Evolutionary conservation across 192 early-diverging fungal genomes (phyloP), one percentile per base, ranked within the genome.

Genomic region (Allomyces arbusculus): DNA sequence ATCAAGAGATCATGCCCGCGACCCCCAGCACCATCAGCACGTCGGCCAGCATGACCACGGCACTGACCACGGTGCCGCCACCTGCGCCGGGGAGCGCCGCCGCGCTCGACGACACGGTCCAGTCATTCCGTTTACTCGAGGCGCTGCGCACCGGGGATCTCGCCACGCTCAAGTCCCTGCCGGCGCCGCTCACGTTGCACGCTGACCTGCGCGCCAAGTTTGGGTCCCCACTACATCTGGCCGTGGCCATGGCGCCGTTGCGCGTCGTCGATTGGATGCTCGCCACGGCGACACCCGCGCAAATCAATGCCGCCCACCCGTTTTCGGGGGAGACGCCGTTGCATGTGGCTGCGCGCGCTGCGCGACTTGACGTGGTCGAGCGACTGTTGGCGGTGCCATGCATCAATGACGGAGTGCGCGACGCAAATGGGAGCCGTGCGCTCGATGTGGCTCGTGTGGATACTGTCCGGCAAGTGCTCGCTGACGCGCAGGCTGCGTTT

Each of bases 401-500:
- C n/a, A 24, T 74, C 24, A 61, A 74, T 44, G 76, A 77, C 67
- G 66, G 71, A 4, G 14, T 72, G 1, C 68, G 73, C 9, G 66
- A 74, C 44, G 44, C 28, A 4, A 11, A 28, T 4, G 73, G 73
- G 4, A 44, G 61, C 19, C 71, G 68, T 10, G 69, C 73, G 10
- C 69, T 70, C 10, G 70, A 74, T 10, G 63, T 77, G 14, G 73
- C 76, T 20, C 65, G 62, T 24, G 61, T 63, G 24, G 76, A 77
- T 10, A 43, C 64, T 19, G 63, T 76, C 3, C 45, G 45, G 8
- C 28, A 65, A 0, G n/a, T 69, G 1, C 65, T 76, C 19, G 23
- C 45, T 64, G 69, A 64, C 20, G 66, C 72, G n/a, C 26, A 64
- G 63, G 71, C 70, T 1, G 77, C 83, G 66, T 82, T 79, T 63